A percentile compares a stretch with the other conserved stretches of the same genome.
phyloP scores from a whole-genome alignment of 805 yeast genomes.

The Metschnikowia cerradonensis region DNA sequence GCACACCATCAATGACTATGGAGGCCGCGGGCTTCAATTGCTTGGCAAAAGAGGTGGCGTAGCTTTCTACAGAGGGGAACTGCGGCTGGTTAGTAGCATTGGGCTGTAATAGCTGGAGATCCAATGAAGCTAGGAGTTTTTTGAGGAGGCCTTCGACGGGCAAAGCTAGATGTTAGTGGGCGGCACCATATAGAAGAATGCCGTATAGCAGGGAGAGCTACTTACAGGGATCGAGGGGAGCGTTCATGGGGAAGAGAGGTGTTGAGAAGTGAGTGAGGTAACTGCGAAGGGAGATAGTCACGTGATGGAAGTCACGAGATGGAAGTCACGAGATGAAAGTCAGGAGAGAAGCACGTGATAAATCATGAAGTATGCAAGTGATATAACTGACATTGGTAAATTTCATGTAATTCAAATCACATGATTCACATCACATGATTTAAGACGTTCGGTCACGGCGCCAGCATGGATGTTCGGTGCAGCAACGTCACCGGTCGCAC shows the following conservation, averaged over 20 bases:
- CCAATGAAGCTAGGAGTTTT: constrained; percentile 31
- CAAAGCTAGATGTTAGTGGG: constrained; percentile 23
- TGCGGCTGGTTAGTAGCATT: constrained; percentile 11
- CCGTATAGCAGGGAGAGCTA: constrained; percentile 4
- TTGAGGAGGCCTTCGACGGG: constrained; percentile 40
- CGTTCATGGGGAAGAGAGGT: constrained; percentile 4
- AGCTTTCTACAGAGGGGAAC: constrained; percentile 33
- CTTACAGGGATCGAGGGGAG: constrained; percentile 24
- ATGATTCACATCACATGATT: too few relatives aligned
- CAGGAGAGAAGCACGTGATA: too few relatives aligned
- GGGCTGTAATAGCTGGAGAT: constrained; percentile 29
- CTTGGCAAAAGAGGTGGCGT: constrained; percentile 45
- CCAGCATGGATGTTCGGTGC: not conserved
- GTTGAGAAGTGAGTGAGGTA: not conserved
- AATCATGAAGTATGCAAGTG: too few relatives aligned
- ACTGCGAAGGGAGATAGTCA: not conserved
- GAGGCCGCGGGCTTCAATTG: constrained; percentile 51
- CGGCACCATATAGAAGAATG: not conserved
- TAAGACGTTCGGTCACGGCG: not conserved
- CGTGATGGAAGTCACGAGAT: not conserved
- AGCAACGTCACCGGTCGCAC: not conserved
- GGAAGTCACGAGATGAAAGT: too few relatives aligned
- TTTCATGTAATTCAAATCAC: too few relatives aligned
- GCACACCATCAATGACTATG: constrained; percentile 56
- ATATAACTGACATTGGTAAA: too few relatives aligned